Evolutionary conservation across 2,329 filamentous ascomycete genomes (phyloP).

Genomic region (Alternaria novae-zelandiae): DNA sequence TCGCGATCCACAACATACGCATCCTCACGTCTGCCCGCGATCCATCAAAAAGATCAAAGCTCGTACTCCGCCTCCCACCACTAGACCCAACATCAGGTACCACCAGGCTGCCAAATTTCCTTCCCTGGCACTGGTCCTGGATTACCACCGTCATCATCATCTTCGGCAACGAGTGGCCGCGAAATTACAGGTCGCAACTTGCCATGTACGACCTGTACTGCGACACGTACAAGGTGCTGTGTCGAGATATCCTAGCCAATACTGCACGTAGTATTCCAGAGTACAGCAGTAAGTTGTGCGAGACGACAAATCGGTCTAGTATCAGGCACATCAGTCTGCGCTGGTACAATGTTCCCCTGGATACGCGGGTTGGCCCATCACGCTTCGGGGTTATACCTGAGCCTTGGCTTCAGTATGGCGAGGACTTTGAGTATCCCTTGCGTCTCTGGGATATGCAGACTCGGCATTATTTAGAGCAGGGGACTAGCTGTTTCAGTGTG

Average conservation of each 20-base stretch:
- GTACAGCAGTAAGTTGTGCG: not conserved
- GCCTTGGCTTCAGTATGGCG: not conserved
- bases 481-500: not conserved
- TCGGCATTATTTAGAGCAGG: not conserved
- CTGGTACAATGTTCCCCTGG: not conserved
- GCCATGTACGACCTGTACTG: not conserved
- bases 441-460: not conserved
- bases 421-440: not conserved
- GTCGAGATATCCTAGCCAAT: not conserved
- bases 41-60: not conserved
- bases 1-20: not conserved
- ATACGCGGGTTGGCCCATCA: not conserved
- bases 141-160: not conserved
- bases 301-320: not conserved
- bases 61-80: not conserved
- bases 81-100: not conserved
- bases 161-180: not conserved
- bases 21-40: not conserved
- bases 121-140: not conserved
- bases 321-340: not conserved
- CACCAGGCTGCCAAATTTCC: not conserved
- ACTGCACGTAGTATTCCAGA: not conserved
- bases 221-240: not conserved
- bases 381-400: not conserved
- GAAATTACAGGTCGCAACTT: not conserved